Evolutionary conservation across 257 asterid species (phyloP), one percentile per base, ranked within the genome.

Genomic region (Fraxinus americana): DNA sequence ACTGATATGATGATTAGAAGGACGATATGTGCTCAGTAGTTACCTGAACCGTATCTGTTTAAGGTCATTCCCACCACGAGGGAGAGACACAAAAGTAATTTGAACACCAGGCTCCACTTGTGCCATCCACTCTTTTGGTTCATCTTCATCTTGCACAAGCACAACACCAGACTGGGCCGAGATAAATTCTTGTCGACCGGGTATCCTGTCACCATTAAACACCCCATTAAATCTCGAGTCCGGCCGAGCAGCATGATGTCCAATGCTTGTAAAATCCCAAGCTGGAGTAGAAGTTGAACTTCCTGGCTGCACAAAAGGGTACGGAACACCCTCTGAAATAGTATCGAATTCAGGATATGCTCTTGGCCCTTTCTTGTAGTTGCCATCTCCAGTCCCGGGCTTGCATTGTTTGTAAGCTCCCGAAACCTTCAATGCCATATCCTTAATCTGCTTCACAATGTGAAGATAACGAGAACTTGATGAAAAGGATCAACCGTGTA

Each of bases 81-180:
- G 96, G 79, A 94, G 94, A 36, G 98, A 89, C 35, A 89, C 87
- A 52, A 94, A 94, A 17, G 97, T 92, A 69, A 94, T 90, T 71
- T 92, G 98, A 21, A 94, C 95, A 11, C 98, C 97, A 11, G 98
- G 98, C 82, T 94, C 98, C 21, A 94, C 98, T 72, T 94, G 98
- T 0, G 98, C 97, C 67, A 80, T 83, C 98, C 98, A 94, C 50
- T 94, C 98, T 67, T 87, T 90, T 3, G 87, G 91, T 19, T 78
- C 94, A 21, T 85, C 91, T 50, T 89, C 97, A 43, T 89, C 85
- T 38, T 91, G 94, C 7, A 86, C 74, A 82, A 87, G 86, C 57
- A 88, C 89, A 4, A 85, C 92, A 19, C 86, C 88, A 29, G 91
- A 79, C 39, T 80, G 86, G 67, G 85, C 83, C 1, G 90, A 85